These are phyloP conservation scores for Novakomyces olei DNA, from an alignment of 805 yeast species.

Conservation along the genomic window DNA sequence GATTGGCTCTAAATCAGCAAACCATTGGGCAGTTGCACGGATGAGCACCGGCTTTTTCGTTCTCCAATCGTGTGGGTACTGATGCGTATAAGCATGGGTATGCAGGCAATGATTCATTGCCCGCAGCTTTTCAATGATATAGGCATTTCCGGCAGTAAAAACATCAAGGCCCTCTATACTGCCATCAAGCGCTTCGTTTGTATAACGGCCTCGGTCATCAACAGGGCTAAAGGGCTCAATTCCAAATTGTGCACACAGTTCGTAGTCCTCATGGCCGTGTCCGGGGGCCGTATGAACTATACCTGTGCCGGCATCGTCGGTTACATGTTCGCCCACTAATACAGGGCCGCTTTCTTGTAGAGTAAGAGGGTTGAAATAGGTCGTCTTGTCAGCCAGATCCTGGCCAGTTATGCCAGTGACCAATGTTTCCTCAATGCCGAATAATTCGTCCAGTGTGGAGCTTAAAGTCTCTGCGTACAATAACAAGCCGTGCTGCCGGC, in stretches of 20 bases:
- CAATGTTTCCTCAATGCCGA: conserved; percentile 2
- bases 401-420: conserved; percentile 21
- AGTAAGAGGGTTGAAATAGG: conserved; percentile 39
- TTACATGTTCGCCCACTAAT: conserved; percentile 62
- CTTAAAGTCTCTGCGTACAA: conserved; percentile 35
- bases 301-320: conserved; percentile 71
- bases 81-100: conserved; percentile 41
- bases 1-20: conserved; percentile 60
- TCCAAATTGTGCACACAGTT: conserved; percentile 35
- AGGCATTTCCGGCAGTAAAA: conserved; percentile 32
- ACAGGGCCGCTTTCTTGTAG: conserved; percentile 23
- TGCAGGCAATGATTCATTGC: conserved; percentile 25
- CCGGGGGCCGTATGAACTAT: conserved; percentile 95
- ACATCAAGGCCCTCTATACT: conserved; percentile 36
- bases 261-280: conserved; percentile 85
- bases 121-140: conserved; percentile 24
- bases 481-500: conserved; percentile 21
- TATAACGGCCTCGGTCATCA: conserved; percentile 49
- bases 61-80: conserved; percentile 95
- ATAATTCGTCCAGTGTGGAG: conserved; percentile 13
- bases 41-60: conserved; percentile 87
- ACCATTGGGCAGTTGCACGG: conserved; percentile 93
- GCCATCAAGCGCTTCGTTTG: conserved; percentile 27
- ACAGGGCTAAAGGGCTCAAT: conserved; percentile 56
- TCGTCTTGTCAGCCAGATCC: conserved; percentile 17